Percentiles rank a stretch among this genome's conserved stretches.
Evolutionary conservation across 1,139 yeast genomes (phyloP).

Genomic region (Lipomyces yarrowii): DNA sequence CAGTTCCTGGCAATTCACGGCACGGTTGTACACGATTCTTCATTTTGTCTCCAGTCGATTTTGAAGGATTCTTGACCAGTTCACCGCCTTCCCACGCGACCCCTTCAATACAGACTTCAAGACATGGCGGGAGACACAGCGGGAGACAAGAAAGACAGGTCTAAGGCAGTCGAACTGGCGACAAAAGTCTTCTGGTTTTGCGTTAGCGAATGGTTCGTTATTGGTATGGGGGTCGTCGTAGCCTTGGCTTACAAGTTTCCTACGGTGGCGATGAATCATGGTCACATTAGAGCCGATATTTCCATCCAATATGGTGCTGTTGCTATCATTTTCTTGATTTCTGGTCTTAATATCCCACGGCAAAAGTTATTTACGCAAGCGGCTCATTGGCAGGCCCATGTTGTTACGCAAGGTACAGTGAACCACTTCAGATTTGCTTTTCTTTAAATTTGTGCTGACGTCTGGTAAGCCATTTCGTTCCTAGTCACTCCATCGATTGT

Average conservation of each 20-base stretch:
- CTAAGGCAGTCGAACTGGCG: constrained; percentile 8
- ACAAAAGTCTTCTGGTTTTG: constrained; percentile 15
- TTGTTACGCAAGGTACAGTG: constrained; percentile 54
- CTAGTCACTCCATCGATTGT: constrained; percentile 73
- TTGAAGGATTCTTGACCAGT: background rate
- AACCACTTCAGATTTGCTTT: background rate
- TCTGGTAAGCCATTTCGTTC: constrained; percentile 55
- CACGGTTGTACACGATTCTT: background rate
- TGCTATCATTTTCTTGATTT: constrained; percentile 76
- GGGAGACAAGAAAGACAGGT: constrained; percentile 13
- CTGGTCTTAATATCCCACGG: constrained; percentile 78
- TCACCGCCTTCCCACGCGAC: background rate
- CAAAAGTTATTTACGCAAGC: constrained; percentile 60
- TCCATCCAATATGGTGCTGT: constrained; percentile 85
- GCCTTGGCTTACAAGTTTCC: constrained; percentile 80
- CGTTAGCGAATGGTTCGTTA: constrained; percentile 63
- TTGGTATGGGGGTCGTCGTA: constrained; percentile 68
- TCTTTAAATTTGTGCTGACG: background rate
- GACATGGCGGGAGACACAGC: background rate
- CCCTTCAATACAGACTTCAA: background rate
- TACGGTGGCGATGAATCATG: constrained; percentile 79
- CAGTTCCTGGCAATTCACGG: too few relatives aligned
- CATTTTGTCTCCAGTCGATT: background rate
- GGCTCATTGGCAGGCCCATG: constrained; percentile 79
- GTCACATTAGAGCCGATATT: constrained; percentile 71